Conservation (phyloP, 2,329 filamentous ascomycete species). For the Orbilia quercus region DNA sequence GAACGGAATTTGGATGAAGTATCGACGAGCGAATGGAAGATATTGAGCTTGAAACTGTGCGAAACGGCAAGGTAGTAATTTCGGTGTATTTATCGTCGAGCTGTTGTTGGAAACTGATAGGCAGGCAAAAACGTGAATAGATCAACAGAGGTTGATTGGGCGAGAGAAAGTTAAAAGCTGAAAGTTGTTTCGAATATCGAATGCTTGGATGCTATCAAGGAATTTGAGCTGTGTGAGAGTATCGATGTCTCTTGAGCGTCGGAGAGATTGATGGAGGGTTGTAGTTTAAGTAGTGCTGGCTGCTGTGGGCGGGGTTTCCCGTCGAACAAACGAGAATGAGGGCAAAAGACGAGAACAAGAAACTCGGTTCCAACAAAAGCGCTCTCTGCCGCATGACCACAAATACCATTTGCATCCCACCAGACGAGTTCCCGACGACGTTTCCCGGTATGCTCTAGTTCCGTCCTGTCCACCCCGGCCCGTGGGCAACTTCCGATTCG, state of each 20-base stretch:
- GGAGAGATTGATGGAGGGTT: background rate
- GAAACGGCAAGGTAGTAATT: background rate
- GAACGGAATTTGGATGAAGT: constrained; percentile 3
- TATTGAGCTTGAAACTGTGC: constrained; percentile 3
- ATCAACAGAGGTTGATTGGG: constrained; percentile 1
- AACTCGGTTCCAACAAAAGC: background rate
- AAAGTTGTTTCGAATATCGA: constrained; percentile 1
- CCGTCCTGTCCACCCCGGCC: constrained; percentile 23
- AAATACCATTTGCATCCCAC: constrained; percentile 2
- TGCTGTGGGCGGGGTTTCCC: constrained; percentile 28
- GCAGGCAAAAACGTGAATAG: constrained; percentile 11
- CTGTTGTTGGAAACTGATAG: background rate
- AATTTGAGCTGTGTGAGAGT: background rate
- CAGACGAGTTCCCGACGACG: constrained; percentile 23
- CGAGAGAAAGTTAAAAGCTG: background rate
- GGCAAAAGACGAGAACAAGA: constrained; percentile 8
- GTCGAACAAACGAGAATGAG: constrained; percentile 2
- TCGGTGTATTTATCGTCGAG: background rate
- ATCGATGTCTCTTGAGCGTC: background rate
- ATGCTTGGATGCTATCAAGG: background rate
- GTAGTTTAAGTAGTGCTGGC: background rate
- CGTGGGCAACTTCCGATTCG: constrained; percentile 30
- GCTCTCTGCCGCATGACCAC: constrained; percentile 18
- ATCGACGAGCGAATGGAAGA: background rate
- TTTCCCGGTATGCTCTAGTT: background rate